Evolutionary conservation across 1,284 basidiomycete species (phyloP).

Genomic region (Ceratorhiza oryzae-sativae): DNA sequence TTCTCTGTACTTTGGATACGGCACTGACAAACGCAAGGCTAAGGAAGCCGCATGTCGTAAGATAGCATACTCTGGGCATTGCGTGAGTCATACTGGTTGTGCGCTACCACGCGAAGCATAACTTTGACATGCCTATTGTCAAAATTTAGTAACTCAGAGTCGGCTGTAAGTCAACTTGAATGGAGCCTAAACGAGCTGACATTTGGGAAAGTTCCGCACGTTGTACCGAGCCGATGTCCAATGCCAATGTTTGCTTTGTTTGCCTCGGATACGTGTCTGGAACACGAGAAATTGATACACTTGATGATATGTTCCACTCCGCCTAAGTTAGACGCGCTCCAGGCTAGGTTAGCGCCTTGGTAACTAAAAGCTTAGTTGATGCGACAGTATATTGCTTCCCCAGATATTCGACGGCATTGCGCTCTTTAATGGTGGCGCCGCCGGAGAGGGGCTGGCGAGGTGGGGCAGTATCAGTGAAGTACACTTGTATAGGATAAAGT

Average conservation of each 20-base stretch:
- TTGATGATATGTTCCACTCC: background rate
- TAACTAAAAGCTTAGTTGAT: too few relatives aligned
- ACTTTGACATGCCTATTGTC: background rate
- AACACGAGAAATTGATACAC: background rate
- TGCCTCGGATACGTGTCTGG: background rate
- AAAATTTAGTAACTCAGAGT: background rate
- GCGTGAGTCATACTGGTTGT: background rate
- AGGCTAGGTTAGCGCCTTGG: background rate
- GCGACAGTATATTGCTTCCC: too few relatives aligned
- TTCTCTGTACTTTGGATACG: slow-evolving; percentile 17
- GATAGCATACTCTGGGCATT: slow-evolving; percentile 33
- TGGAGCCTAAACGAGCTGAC: background rate
- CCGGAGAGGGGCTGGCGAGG: too few relatives aligned
- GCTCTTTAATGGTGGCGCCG: too few relatives aligned
- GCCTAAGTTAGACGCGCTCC: background rate
- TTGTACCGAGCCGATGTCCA: background rate
- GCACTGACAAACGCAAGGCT: background rate
- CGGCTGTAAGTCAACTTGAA: background rate
- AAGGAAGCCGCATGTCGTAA: slow-evolving; percentile 34
- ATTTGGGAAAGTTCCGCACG: background rate
- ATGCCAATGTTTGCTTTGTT: background rate
- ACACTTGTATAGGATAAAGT: too few relatives aligned
- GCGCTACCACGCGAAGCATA: background rate
- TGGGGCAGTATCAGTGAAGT: too few relatives aligned
- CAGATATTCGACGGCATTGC: too few relatives aligned